These are phyloP conservation scores for Apophysomyces elegans DNA, from an alignment of 371 early-diverging fungal genomes.

Conservation along the genomic window DNA sequence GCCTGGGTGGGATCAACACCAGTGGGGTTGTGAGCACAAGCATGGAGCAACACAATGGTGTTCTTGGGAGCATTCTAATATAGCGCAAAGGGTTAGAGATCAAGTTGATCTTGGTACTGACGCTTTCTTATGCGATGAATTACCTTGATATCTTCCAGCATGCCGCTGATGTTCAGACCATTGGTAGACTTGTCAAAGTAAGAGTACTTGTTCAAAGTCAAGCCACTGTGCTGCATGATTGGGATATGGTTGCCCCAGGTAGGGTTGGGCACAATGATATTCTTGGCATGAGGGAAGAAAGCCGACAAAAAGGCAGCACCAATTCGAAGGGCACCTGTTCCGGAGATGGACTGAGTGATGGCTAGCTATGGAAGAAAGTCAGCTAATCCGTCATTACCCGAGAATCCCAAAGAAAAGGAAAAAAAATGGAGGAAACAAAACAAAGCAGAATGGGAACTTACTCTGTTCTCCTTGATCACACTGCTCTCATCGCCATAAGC, in stretches of 20 bases:
- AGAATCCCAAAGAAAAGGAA: constrained; percentile 1
- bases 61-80: constrained; percentile 79
- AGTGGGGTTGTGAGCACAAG: constrained; percentile 99
- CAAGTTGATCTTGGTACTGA: neutral
- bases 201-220: constrained; percentile 86
- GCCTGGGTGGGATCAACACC: constrained; percentile 95
- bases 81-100: constrained; percentile 5
- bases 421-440: no score
- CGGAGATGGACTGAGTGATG: constrained; percentile 94
- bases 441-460: constrained; percentile 38
- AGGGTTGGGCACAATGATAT: constrained; percentile 92
- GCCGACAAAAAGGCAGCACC: constrained; percentile 90
- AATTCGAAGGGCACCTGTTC: constrained; percentile 96
- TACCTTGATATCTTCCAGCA: constrained; percentile 88
- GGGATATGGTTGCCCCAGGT: constrained; percentile 98
- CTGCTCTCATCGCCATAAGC: constrained; percentile 86
- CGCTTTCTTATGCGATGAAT: neutral
- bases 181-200: constrained; percentile 95
- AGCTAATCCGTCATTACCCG: constrained; percentile 7
- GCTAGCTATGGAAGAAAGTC: constrained; percentile 61
- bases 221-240: constrained; percentile 91
- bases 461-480: constrained; percentile 73
- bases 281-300: constrained; percentile 86
- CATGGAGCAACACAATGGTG: constrained; percentile 93
- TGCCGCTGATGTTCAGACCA: constrained; percentile 91